Conservation (phyloP, 164 flowering plant species). For the Protea cynaroides region DNA sequence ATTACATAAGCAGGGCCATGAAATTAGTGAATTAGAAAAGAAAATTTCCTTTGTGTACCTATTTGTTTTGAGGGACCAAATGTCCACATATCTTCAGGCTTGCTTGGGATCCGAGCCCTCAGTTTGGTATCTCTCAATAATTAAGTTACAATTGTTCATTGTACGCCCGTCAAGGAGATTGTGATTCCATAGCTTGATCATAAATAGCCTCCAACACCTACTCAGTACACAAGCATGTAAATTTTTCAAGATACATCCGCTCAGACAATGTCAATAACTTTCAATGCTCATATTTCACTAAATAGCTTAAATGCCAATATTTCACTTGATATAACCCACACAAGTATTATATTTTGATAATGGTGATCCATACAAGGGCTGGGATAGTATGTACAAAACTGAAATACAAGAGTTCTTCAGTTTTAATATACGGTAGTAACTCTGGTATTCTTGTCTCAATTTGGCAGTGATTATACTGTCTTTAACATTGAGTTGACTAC, state of each 20-base stretch:
- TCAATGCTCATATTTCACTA: too few relatives aligned
- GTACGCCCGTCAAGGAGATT: conserved; percentile 89
- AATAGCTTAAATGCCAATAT: too few relatives aligned
- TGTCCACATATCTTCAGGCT: conserved; percentile 11
- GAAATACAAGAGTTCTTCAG: too few relatives aligned
- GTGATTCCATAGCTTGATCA: conserved; percentile 97
- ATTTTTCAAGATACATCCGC: neutral
- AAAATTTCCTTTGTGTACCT: neutral
- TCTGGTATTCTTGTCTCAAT: too few relatives aligned
- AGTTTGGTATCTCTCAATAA: conserved; percentile 43
- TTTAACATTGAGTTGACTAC: too few relatives aligned
- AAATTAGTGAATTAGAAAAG: neutral
- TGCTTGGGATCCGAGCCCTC: conserved; percentile 26
- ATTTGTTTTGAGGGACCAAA: neutral
- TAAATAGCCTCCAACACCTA: conserved; percentile 97
- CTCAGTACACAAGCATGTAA: conserved; percentile 4
- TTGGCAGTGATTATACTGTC: too few relatives aligned
- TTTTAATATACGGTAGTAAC: too few relatives aligned
- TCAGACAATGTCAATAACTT: too few relatives aligned
- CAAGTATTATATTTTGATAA: too few relatives aligned
- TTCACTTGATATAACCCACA: too few relatives aligned
- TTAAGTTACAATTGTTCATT: conserved; percentile 70
- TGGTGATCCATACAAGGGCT: too few relatives aligned
- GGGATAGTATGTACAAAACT: too few relatives aligned
- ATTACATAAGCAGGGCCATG: neutral